A percentile compares a stretch with the other conserved stretches of the same genome.
Conservation (phyloP, 805 yeast genomes). For the Zygosaccharomyces gambellarensis region DNA sequence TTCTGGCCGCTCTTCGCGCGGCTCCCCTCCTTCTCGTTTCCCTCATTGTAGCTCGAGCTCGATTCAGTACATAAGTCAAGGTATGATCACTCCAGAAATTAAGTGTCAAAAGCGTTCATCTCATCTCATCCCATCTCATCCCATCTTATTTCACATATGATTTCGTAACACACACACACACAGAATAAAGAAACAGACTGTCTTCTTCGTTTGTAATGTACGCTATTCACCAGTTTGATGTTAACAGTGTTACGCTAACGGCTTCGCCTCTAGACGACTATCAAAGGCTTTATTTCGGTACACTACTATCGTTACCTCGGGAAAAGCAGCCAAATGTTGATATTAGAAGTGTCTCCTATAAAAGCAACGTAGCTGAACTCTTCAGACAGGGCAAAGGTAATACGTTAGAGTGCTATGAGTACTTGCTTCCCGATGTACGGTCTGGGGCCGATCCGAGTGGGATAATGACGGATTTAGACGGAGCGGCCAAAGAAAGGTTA, state of each 20-base stretch:
- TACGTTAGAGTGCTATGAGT: constrained; percentile 28
- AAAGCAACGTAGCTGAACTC: constrained; percentile 21
- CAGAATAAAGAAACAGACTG: neutral
- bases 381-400: constrained; percentile 13
- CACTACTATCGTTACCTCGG: constrained; percentile 8
- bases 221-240: constrained; percentile 18
- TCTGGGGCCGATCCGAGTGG: neutral
- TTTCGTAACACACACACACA: neutral
- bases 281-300: constrained; percentile 29
- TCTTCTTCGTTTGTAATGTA: constrained; percentile 2
- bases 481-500: neutral
- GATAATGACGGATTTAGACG: neutral
- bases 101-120: neutral
- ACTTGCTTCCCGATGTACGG: constrained; percentile 26
- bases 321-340: constrained; percentile 9
- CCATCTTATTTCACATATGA: too few species aligned
- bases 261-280: constrained; percentile 31
- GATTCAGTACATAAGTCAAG: constrained; percentile 1
- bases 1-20: constrained; percentile 2
- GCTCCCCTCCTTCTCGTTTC: constrained; percentile 1
- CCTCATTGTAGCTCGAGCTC: constrained; percentile 1
- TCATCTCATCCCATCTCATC: neutral
- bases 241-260: constrained; percentile 15
- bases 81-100: neutral
- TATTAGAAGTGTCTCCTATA: constrained; percentile 19